Evolutionary conservation across 768 basidiomycete genomes (phyloP).

Genomic region (Auriscalpium vulgare): DNA sequence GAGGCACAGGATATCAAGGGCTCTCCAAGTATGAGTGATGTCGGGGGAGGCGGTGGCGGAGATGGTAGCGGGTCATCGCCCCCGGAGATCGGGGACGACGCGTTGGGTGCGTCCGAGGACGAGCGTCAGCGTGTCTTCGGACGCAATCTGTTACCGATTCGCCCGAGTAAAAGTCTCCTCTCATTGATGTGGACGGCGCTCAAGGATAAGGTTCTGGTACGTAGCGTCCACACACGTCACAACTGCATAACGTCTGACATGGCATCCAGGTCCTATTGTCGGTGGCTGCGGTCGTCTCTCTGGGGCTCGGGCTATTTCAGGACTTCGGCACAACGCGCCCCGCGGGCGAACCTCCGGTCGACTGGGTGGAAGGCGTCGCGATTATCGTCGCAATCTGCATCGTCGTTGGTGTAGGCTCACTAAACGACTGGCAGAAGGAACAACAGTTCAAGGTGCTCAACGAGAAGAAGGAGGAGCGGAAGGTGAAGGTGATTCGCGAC

Average conservation of each 20-base stretch:
- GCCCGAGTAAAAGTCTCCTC: slow-evolving; percentile 40
- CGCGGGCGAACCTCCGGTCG: slow-evolving; percentile 63
- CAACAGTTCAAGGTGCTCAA: slow-evolving; percentile 89
- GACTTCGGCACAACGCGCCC: slow-evolving; percentile 73
- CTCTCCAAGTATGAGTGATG: slow-evolving; percentile 2
- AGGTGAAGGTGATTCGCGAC: slow-evolving; percentile 54
- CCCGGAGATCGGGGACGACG: slow-evolving; percentile 1
- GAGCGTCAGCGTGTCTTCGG: slow-evolving; percentile 45
- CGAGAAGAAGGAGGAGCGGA: slow-evolving; percentile 91
- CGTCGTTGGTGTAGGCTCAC: slow-evolving; percentile 81
- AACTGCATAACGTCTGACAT: slow-evolving; percentile 23
- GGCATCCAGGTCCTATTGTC: slow-evolving; percentile 74
- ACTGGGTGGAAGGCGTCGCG: slow-evolving; percentile 94
- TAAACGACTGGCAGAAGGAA: slow-evolving; percentile 99
- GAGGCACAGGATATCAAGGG: slow-evolving; percentile 11
- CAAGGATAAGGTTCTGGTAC: slow-evolving; percentile 56
- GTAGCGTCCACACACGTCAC: slow-evolving; percentile 17
- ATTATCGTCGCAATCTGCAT: slow-evolving; percentile 72
- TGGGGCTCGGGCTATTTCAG: slow-evolving; percentile 91
- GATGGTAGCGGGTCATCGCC: not conserved
- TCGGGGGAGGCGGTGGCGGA: not conserved
- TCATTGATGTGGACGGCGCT: slow-evolving; percentile 55
- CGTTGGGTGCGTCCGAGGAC: slow-evolving; percentile 29
- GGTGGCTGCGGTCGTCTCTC: slow-evolving; percentile 85
- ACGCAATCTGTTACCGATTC: slow-evolving; percentile 39